Conservation (phyloP, 768 basidiomycete genomes). For the Suillus subaureus region DNA sequence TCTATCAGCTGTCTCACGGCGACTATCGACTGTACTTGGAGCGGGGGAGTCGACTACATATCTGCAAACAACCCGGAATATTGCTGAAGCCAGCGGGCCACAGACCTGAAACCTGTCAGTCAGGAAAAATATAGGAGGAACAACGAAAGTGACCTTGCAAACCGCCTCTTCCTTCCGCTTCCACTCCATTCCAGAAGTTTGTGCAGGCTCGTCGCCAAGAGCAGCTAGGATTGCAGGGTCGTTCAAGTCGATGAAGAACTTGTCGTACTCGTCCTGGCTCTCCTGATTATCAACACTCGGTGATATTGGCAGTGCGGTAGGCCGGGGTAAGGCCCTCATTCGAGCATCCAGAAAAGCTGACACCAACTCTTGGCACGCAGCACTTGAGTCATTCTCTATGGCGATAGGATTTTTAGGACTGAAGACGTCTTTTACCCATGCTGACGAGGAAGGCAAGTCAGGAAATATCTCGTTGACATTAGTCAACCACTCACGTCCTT, state of each 20-base stretch:
- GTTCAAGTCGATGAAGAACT: conserved; percentile 57
- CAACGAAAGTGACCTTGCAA: conserved; percentile 44
- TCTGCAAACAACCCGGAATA: conserved; percentile 57
- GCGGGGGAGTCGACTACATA: conserved; percentile 40
- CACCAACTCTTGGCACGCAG: conserved; percentile 59
- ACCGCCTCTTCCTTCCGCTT: conserved; percentile 50
- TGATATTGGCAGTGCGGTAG: conserved; percentile 33
- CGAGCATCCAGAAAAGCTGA: conserved; percentile 65
- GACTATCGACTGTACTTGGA: conserved; percentile 20
- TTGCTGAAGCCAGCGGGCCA: conserved; percentile 45
- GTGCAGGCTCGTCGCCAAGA: conserved; percentile 41
- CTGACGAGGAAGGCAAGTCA: conserved; percentile 37
- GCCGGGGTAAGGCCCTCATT: conserved; percentile 45
- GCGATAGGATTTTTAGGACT: conserved; percentile 46
- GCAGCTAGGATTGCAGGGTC: conserved; percentile 63
- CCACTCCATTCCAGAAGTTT: conserved; percentile 28
- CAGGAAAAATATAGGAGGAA: neutral
- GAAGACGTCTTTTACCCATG: conserved; percentile 58
- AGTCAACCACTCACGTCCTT: conserved; percentile 45
- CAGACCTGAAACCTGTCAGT: neutral
- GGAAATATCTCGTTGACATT: conserved; percentile 2
- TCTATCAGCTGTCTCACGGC: conserved; percentile 44
- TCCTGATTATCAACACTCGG: conserved; percentile 53
- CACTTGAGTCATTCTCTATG: conserved; percentile 42
- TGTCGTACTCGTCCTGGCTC: conserved; percentile 77